Evolutionary conservation across 306 rosid genomes (phyloP).

Genomic region (Malus orientalis): DNA sequence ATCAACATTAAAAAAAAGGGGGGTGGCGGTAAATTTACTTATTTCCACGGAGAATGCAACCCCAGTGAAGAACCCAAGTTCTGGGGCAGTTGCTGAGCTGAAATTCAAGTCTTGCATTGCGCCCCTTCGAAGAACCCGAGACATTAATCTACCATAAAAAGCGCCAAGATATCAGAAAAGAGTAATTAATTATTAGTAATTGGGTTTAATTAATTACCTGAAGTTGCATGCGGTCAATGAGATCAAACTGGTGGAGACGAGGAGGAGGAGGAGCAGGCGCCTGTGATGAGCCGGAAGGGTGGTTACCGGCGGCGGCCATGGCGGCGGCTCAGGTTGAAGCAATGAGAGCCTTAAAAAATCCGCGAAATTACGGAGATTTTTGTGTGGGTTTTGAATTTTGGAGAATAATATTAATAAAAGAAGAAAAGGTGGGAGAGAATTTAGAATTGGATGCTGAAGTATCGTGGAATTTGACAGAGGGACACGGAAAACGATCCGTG

Average conservation of each 20-base stretch:
- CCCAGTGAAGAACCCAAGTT: constrained; percentile 31
- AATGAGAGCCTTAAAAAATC: neutral
- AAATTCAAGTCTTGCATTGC: constrained; percentile 17
- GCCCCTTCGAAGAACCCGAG: constrained; percentile 16
- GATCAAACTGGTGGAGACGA: constrained; percentile 18
- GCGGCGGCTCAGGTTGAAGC: neutral
- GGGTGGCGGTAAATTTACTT: neutral
- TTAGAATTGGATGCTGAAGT: constrained; percentile 11
- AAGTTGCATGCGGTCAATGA: constrained; percentile 20
- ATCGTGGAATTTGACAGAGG: neutral
- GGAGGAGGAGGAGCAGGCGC: neutral
- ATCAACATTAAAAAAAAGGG: neutral
- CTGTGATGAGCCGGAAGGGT: neutral
- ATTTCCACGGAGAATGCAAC: constrained; percentile 18
- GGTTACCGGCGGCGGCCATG: constrained; percentile 11
- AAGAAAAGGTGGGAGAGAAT: neutral
- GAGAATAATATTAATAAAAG: neutral
- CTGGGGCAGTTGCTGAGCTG: constrained; percentile 19
- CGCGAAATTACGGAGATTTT: neutral
- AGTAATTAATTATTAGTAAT: neutral
- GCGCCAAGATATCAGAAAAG: neutral
- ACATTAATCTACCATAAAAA: constrained; percentile 15
- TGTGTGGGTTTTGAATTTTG: neutral
- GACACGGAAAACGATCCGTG: neutral
- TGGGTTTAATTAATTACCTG: neutral